Conservation (phyloP, 345 rosid genomes). For the Erodium maritimum region DNA sequence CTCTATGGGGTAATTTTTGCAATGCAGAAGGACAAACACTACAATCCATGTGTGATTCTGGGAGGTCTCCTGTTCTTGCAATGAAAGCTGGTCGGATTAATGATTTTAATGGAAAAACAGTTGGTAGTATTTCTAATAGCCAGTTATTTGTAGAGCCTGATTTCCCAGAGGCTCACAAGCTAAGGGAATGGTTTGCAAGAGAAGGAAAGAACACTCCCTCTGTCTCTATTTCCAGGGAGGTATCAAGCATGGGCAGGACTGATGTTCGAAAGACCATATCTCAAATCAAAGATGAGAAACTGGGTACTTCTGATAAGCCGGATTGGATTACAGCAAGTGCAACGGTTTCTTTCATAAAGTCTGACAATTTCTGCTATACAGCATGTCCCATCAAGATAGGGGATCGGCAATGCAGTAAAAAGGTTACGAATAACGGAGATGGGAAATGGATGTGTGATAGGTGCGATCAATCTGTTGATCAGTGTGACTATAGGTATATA, state of each 20-base stretch:
- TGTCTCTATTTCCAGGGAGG: slow-evolving; percentile 69
- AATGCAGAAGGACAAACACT: slow-evolving; percentile 59
- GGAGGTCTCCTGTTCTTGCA: slow-evolving; percentile 62
- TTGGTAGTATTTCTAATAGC: slow-evolving; percentile 66
- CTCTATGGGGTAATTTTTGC: slow-evolving; percentile 84
- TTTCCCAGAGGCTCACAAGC: slow-evolving; percentile 47
- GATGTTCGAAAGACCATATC: slow-evolving; percentile 59
- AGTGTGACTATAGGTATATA: slow-evolving; percentile 75
- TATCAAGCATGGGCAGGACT: slow-evolving; percentile 29
- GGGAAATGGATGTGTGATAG: slow-evolving; percentile 86
- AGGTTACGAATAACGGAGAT: slow-evolving; percentile 83
- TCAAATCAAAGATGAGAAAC: slow-evolving; percentile 80
- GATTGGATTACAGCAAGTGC: slow-evolving; percentile 79
- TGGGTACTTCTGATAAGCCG: slow-evolving; percentile 88
- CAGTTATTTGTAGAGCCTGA: slow-evolving; percentile 70
- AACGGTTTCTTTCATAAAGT: slow-evolving; percentile 47
- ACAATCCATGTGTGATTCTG: slow-evolving; percentile 70
- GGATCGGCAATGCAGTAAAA: slow-evolving; percentile 74
- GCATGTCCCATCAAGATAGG: slow-evolving; percentile 81
- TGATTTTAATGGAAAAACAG: slow-evolving; percentile 76
- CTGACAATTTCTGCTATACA: slow-evolving; percentile 84
- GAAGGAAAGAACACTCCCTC: slow-evolving; percentile 54
- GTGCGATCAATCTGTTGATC: slow-evolving; percentile 60
- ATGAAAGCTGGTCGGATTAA: slow-evolving; percentile 61
- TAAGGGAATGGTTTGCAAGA: slow-evolving; percentile 67